These are phyloP conservation scores for Penicillium sp. DNA, from an alignment of 2,329 filamentous ascomycete genomes.

Conservation along the genomic window DNA sequence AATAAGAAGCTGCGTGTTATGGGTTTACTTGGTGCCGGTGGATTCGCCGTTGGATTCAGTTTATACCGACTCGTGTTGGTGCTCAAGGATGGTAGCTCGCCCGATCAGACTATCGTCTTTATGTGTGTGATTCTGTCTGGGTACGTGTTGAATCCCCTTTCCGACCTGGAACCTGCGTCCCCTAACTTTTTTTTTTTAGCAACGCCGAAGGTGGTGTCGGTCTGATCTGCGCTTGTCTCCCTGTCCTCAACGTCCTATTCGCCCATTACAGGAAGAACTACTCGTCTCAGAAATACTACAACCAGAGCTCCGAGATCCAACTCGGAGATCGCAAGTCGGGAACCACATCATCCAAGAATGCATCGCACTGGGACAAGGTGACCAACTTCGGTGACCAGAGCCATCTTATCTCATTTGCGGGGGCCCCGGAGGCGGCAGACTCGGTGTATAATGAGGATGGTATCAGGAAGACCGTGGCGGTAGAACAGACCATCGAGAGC, in stretches of 20 bases:
- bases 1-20: slow-evolving; percentile 44
- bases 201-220: slow-evolving; percentile 44
- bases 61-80: slow-evolving; percentile 44
- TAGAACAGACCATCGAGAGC: slow-evolving; percentile 23
- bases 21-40: slow-evolving; percentile 43
- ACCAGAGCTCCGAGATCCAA: slow-evolving; percentile 31
- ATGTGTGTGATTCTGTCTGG: slow-evolving; percentile 42
- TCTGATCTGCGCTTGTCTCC: slow-evolving; percentile 44
- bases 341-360: slow-evolving; percentile 25
- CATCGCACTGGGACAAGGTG: slow-evolving; percentile 20
- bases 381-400: slow-evolving; percentile 35
- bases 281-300: slow-evolving; percentile 35
- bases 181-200: slow-evolving; percentile 21
- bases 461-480: slow-evolving; percentile 25
- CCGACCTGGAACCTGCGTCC: neutral
- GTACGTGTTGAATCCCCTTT: slow-evolving; percentile 28
- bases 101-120: slow-evolving; percentile 41
- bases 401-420: slow-evolving; percentile 36
- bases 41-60: slow-evolving; percentile 44
- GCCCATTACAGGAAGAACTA: slow-evolving; percentile 30
- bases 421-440: slow-evolving; percentile 22
- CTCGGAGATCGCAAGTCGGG: slow-evolving; percentile 29
- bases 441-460: slow-evolving; percentile 18
- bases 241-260: slow-evolving; percentile 37
- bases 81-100: slow-evolving; percentile 32